phyloP scores from a whole-genome alignment of 2,329 filamentous ascomycete species.

The Dothideomycetes sp. region DNA sequence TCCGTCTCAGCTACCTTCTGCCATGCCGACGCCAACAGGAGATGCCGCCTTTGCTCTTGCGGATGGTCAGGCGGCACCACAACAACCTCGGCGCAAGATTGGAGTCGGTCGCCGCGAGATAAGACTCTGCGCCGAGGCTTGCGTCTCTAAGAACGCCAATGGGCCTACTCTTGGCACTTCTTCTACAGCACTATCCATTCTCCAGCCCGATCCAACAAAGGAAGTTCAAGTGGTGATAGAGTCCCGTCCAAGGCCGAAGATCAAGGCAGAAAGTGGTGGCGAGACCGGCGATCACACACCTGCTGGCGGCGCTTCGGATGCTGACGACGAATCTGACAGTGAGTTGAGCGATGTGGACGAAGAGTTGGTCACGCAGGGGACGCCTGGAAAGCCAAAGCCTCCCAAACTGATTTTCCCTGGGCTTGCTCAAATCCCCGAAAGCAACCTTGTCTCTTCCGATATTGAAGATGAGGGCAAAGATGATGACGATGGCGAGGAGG shows the following conservation, averaged over 20 bases:
- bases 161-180: too few species aligned
- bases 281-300: slow-evolving; percentile 22
- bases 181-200: too few species aligned
- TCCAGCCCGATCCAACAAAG: not conserved
- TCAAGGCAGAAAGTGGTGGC: slow-evolving; percentile 26
- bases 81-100: slow-evolving; percentile 34
- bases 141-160: slow-evolving; percentile 26
- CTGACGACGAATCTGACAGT: slow-evolving; percentile 42
- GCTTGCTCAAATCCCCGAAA: not conserved
- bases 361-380: slow-evolving; percentile 13
- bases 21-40: slow-evolving; percentile 5
- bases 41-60: slow-evolving; percentile 10
- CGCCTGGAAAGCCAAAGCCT: slow-evolving; percentile 1
- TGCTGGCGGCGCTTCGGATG: slow-evolving; percentile 46
- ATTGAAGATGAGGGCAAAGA: slow-evolving; percentile 6
- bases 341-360: slow-evolving; percentile 43
- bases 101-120: slow-evolving; percentile 50
- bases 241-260: slow-evolving; percentile 12
- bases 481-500: not conserved
- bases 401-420: slow-evolving; percentile 5
- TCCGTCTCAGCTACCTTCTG: not conserved
- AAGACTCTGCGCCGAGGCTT: slow-evolving; percentile 47
- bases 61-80: slow-evolving; percentile 7
- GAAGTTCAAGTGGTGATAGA: slow-evolving; percentile 19
- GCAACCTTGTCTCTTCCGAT: slow-evolving; percentile 6